Evolutionary conservation across 2,329 filamentous ascomycete species (phyloP), one percentile per base, ranked within the genome.

Genomic region (Verticillium klebahnii): DNA sequence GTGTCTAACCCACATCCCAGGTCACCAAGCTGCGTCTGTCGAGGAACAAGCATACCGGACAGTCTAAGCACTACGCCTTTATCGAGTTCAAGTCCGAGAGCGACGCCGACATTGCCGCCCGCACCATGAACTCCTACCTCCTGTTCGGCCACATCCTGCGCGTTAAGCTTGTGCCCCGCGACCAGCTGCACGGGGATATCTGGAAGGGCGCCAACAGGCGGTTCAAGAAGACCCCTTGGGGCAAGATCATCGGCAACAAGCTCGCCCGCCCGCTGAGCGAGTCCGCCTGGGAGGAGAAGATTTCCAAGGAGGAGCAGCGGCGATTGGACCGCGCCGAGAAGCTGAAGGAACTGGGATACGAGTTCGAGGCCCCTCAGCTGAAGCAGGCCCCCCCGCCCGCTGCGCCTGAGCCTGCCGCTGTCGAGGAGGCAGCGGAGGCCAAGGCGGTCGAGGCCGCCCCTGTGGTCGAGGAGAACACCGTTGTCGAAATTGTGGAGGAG

Each of bases 101-200:
- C 66, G 85, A 84, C n/a, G 45, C 95, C 45, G 89, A 92, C 70
- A 93, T 98, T 68, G 94, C 96, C 34, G 89, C 92, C 58, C 91
- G 93, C 78, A 97, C 95, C 25, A 99, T 99, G 95, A 87, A 97
- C 82, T 96, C 93, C 78, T 99, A 99, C 77, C 86, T 98, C 45
- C 84, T 99, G 72, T 98, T 97, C 74, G 92, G 92, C 6, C 94
- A 97, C 74, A 90, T 98, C 65, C 82, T 99, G 68, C 94, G 96
- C 77, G 94, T 93, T 77, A 91, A 92, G 73, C 80, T 88, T 29
- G 85, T 97, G 4, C 86, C 91, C 4, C 80, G 86, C 62, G 91
- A 91, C 64, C 88, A 93, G 72, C 80, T 97, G 54, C 92, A 96
- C 73, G 83, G 88, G 29, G 84, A 92, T 64, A 80, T 97, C 60